Conservation (phyloP, 2,329 filamentous ascomycete genomes). For the Arthrobotrys conoides region DNA sequence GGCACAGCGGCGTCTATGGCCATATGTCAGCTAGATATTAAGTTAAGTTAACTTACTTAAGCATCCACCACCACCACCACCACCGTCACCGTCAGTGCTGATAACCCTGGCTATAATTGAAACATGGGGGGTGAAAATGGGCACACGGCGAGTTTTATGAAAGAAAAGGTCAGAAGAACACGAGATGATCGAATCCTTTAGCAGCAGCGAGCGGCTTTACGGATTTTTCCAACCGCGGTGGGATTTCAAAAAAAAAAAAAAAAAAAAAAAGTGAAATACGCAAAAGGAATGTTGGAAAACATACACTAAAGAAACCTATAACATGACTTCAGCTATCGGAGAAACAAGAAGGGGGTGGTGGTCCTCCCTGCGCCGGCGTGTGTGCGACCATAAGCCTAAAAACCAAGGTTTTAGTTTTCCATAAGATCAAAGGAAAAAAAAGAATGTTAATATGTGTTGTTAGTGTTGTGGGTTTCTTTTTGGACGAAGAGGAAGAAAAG, state of each 20-base stretch:
- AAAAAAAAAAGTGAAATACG: constrained; percentile 4
- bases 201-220: neutral
- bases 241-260: neutral
- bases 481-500: constrained; percentile 29
- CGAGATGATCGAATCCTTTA: constrained; percentile 45
- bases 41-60: constrained; percentile 27
- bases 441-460: constrained; percentile 47
- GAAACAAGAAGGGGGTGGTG: constrained; percentile 20
- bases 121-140: neutral
- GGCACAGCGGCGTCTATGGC: constrained; percentile 24
- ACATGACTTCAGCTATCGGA: constrained; percentile 21
- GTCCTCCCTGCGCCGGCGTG: neutral
- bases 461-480: constrained; percentile 56
- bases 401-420: neutral
- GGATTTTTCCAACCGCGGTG: constrained; percentile 1
- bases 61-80: constrained; percentile 18
- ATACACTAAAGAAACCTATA: neutral
- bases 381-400: constrained; percentile 12
- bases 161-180: constrained; percentile 21
- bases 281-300: constrained; percentile 13
- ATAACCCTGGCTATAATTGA: constrained; percentile 18
- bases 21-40: neutral
- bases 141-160: constrained; percentile 40
- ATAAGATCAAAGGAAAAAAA: too few relatives aligned
- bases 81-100: neutral